Evolutionary conservation across 1,284 basidiomycete genomes (phyloP).

Genomic region (Austropuccinia psidii): DNA sequence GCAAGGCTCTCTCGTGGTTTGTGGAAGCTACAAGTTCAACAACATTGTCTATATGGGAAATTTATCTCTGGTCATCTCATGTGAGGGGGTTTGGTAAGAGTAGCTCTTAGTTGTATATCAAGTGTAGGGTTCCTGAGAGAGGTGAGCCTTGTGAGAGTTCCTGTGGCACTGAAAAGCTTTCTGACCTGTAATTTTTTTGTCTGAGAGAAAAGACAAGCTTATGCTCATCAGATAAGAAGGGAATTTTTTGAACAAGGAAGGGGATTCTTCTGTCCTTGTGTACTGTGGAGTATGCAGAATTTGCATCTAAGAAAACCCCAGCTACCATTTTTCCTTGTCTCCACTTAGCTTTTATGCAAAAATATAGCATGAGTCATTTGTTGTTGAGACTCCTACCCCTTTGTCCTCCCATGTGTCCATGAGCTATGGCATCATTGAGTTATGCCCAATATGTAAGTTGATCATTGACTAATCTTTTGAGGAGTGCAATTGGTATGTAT

Average conservation of each 20-base stretch:
- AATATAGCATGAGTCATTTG: background rate
- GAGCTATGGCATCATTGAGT: background rate
- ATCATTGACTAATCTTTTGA: background rate
- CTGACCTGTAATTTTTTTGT: background rate
- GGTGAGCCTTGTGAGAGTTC: constrained; percentile 15
- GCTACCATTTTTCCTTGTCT: background rate
- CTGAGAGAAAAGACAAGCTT: background rate
- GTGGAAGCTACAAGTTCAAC: too few species aligned
- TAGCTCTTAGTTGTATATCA: constrained; percentile 28
- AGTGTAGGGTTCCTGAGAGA: constrained; percentile 5
- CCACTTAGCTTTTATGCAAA: background rate
- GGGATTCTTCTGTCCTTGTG: background rate
- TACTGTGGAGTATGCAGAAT: constrained; percentile 17
- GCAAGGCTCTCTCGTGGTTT: too few species aligned
- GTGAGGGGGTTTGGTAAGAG: too few species aligned
- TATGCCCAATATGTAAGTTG: background rate
- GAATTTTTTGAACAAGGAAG: background rate
- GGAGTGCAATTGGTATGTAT: background rate
- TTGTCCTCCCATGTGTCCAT: background rate
- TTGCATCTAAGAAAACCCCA: constrained; percentile 13
- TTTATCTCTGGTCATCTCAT: too few species aligned
- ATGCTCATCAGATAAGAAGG: background rate
- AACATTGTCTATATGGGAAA: too few species aligned
- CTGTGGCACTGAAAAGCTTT: background rate
- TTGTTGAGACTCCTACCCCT: background rate